These are phyloP conservation scores for Spathaspora girioi DNA, from an alignment of 805 yeast genomes.

Conservation along the genomic window DNA sequence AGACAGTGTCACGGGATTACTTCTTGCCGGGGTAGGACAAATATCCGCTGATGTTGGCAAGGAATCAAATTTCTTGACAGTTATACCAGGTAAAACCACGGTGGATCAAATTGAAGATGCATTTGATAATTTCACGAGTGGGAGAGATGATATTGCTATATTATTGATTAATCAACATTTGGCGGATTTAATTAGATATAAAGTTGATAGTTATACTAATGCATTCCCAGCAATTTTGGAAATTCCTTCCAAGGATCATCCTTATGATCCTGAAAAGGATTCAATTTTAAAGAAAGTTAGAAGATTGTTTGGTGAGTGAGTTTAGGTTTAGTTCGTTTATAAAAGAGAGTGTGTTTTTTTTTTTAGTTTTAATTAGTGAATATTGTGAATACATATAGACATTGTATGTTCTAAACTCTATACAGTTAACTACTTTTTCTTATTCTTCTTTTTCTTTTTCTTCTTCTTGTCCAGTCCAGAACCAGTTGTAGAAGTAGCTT, in stretches of 20 bases:
- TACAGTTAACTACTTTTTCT: conserved; percentile 7
- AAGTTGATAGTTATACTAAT: conserved; percentile 77
- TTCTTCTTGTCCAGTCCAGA: conserved; percentile 19
- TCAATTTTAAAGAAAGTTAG: conserved; percentile 91
- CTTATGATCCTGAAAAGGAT: conserved; percentile 98
- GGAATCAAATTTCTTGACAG: conserved; percentile 80
- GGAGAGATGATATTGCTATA: conserved; percentile 87
- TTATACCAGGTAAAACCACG: conserved; percentile 68
- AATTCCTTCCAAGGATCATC: conserved; percentile 97
- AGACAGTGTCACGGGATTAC: conserved; percentile 93
- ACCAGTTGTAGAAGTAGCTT: conserved; percentile 6
- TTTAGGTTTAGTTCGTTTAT: not conserved
- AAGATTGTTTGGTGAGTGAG: conserved; percentile 86
- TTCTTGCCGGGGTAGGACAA: conserved; percentile 94
- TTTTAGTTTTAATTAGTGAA: not conserved
- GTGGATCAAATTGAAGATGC: conserved; percentile 71
- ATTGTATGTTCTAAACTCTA: not conserved
- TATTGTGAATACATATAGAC: not conserved
- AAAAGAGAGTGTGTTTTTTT: not conserved
- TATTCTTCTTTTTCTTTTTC: conserved; percentile 24
- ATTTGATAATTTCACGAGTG: conserved; percentile 68
- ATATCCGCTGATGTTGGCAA: conserved; percentile 59
- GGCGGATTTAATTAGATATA: conserved; percentile 83
- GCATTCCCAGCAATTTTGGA: conserved; percentile 97
- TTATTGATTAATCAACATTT: conserved; percentile 89